Conservation (phyloP, 495 filamentous ascomycete species). For the Opeltia flavorubescens region DNA sequence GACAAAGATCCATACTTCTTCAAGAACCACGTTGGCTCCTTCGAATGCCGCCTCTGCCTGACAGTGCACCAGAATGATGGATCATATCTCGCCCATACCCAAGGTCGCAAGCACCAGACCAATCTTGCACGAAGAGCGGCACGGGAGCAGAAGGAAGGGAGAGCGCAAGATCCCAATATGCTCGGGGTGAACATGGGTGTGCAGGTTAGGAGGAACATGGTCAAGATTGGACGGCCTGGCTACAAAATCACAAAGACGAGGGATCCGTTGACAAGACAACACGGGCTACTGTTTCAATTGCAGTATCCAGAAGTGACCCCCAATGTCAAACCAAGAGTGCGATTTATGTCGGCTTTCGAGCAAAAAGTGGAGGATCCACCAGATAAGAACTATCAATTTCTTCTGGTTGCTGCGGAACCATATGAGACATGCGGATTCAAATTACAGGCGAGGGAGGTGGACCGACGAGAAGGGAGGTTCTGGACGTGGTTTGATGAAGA, state of each 20-base stretch:
- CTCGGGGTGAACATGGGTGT: slow-evolving; percentile 61
- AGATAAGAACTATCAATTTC: slow-evolving; percentile 85
- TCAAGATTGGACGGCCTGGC: slow-evolving; percentile 93
- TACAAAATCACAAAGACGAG: slow-evolving; percentile 96
- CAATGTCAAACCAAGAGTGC: slow-evolving; percentile 62
- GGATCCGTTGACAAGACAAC: slow-evolving; percentile 79
- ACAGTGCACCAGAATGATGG: slow-evolving; percentile 99
- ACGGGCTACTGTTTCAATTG: slow-evolving; percentile 85
- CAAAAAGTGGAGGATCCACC: slow-evolving; percentile 93
- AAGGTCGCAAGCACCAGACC: slow-evolving; percentile 97
- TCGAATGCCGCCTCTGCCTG: slow-evolving; percentile 93
- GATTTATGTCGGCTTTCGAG: slow-evolving; percentile 95
- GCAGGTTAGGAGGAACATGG: slow-evolving; percentile 72
- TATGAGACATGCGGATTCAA: slow-evolving; percentile 98
- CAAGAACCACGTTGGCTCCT: slow-evolving; percentile 97
- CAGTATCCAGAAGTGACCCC: slow-evolving; percentile 85
- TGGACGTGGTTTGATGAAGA: slow-evolving; percentile 96
- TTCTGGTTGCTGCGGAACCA: slow-evolving; percentile 90
- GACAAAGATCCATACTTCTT: slow-evolving; percentile 99
- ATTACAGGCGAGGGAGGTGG: slow-evolving; percentile 86
- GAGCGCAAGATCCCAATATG: slow-evolving; percentile 55
- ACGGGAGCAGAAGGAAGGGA: slow-evolving; percentile 78
- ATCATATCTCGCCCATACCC: slow-evolving; percentile 96
- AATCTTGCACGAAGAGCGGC: slow-evolving; percentile 96
- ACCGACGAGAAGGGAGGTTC: slow-evolving; percentile 71